Conservation (phyloP, 163 green algal genomes). For the Chlorella variabilis region DNA sequence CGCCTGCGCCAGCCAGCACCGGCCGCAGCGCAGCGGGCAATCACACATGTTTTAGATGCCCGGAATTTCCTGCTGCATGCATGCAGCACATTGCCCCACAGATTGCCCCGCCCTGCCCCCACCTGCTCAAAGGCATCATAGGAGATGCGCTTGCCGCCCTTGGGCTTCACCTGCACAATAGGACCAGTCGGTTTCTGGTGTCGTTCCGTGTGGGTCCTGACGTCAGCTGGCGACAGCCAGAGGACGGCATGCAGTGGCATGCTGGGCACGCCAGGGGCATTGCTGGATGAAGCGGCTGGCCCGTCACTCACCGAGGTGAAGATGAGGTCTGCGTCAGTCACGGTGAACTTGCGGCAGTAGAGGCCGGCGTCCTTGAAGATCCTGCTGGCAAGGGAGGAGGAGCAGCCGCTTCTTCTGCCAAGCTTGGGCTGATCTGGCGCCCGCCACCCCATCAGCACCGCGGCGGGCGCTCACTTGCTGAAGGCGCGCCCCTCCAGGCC, state of each 20-base stretch:
- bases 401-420: neutral
- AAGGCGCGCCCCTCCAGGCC: slow-evolving; percentile 27
- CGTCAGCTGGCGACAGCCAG: no score
- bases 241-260: no score
- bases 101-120: no score
- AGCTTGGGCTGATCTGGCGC: neutral
- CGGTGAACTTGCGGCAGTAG: slow-evolving; percentile 16
- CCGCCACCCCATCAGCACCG: neutral
- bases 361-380: slow-evolving; percentile 3
- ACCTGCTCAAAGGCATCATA: slow-evolving; percentile 22
- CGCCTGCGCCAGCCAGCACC: neutral
- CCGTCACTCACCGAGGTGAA: slow-evolving; percentile 5
- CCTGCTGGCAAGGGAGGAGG: neutral
- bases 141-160: slow-evolving; percentile 30
- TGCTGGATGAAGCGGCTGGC: slow-evolving; percentile 1
- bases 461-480: slow-evolving; percentile 1
- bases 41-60: no score
- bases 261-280: no score
- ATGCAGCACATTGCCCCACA: no score
- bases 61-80: no score
- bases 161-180: slow-evolving; percentile 18
- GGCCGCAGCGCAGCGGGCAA: no score
- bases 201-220: neutral
- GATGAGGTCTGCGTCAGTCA: slow-evolving; percentile 25
- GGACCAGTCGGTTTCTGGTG: neutral